Base-by-base conservation (phyloP, 1,139 yeast genomes). In the Diutina mesorugosa region DNA sequence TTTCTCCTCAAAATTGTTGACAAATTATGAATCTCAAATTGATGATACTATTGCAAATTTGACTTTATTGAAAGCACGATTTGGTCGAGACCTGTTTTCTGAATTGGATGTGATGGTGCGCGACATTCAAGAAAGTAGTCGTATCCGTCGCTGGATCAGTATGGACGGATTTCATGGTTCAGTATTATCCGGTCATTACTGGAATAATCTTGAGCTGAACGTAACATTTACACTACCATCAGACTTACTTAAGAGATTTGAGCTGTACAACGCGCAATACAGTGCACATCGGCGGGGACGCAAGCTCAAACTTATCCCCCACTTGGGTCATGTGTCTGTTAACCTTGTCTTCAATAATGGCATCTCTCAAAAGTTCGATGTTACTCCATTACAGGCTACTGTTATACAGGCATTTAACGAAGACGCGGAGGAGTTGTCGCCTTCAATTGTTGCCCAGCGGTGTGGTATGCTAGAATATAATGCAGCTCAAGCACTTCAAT, bases 61-160 rank as follows among this genome's bases (percentile, higher is more conserved):
- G 26, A 76, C 77, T 45, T 71, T 83, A 29, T 70, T 90, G 52
- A 87, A 85, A 64, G 61, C 75, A 21, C 76, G 89, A 57, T 87
- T 89, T 66, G 93, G 90, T 1, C 85, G 80, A 57, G 67, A 73
- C 57, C 86, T 84, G 58, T 78, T 91, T 61, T 79, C 79, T 54
- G 81, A 81, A 52, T 73, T 91, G 57, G 96, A 89, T 65, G 89
- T 93, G 8, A 93, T 93, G 99, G 74, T 90, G 32, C 72, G 80
- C 54, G 99, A 93, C 67, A 77, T 91, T 38, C 64, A 71, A n/a
- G 78, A 77, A 45, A 84, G 90, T 60, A 68, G 72, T 55, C 59
- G 58, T 1, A 63, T 78, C n/a, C 75, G 79, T 12, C 45, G n/a
- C 16, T 9, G n/a, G 29, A 30, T 50, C 45, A n/a, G 32, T 9